phyloP scores from a whole-genome alignment of 768 basidiomycete species.

The Vararia minispora region DNA sequence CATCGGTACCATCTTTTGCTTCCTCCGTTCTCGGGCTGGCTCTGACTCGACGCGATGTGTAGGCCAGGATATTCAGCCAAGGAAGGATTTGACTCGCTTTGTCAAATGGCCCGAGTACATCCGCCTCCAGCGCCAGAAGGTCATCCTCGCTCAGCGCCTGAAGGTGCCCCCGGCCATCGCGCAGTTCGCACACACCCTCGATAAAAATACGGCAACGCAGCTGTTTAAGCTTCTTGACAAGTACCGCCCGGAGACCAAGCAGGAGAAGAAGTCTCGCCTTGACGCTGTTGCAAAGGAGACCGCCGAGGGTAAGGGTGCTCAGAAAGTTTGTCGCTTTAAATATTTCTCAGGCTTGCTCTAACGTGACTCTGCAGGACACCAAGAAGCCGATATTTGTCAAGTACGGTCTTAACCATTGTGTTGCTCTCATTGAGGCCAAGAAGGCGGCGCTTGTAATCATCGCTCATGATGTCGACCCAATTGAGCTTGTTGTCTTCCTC shows the following conservation, averaged over 20 bases:
- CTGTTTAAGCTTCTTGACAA: slow-evolving; percentile 98
- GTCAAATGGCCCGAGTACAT: slow-evolving; percentile 99
- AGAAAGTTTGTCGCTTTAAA: slow-evolving; percentile 28
- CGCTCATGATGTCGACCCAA: slow-evolving; percentile 97
- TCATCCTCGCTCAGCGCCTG: slow-evolving; percentile 93
- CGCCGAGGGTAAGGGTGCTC: slow-evolving; percentile 69
- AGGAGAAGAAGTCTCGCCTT: slow-evolving; percentile 95
- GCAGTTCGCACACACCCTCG: slow-evolving; percentile 93
- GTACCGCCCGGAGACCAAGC: slow-evolving; percentile 87
- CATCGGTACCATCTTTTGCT: slow-evolving; percentile 47
- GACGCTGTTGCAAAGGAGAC: slow-evolving; percentile 63
- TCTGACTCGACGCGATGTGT: no score
- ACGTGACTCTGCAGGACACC: slow-evolving; percentile 37
- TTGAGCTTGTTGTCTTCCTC: slow-evolving; percentile 97
- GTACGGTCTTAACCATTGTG: slow-evolving; percentile 94
- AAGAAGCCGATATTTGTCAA: slow-evolving; percentile 97
- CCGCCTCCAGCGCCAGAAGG: slow-evolving; percentile 95
- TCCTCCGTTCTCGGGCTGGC: slow-evolving; percentile 26
- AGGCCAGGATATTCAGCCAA: slow-evolving; percentile 91
- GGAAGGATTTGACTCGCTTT: slow-evolving; percentile 88
- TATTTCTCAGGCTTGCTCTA: background rate
- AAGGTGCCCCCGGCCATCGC: slow-evolving; percentile 98
- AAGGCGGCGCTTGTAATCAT: slow-evolving; percentile 95
- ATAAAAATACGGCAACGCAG: slow-evolving; percentile 99
- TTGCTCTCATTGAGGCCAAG: slow-evolving; percentile 94